A percentile compares a stretch with the other conserved stretches of the same genome.
Evolutionary conservation across 2,329 filamentous ascomycete genomes (phyloP).

Genomic region (Fusarium sp.): DNA sequence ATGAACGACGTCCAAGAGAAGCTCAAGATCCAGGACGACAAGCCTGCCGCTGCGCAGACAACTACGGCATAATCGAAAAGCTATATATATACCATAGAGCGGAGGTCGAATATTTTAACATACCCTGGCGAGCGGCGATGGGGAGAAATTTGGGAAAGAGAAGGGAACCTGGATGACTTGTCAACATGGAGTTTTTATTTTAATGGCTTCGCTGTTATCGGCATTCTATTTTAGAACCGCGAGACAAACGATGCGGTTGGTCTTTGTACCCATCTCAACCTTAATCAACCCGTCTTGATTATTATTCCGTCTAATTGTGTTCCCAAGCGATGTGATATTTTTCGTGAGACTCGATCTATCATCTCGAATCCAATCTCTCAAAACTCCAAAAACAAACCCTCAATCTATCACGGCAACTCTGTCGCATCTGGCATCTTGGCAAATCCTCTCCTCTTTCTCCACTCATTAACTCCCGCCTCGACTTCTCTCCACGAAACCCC

Average conservation of each 20-base stretch:
- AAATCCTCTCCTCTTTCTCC: slow-evolving; percentile 77
- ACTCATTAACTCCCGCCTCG: slow-evolving; percentile 82
- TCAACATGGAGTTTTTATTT: slow-evolving; percentile 11
- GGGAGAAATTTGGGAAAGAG: background rate
- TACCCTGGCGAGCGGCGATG: slow-evolving; percentile 20
- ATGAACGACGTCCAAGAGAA: slow-evolving; percentile 48
- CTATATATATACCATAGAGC: slow-evolving; percentile 19
- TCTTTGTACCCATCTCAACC: background rate
- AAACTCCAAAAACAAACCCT: background rate
- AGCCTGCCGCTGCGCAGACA: slow-evolving; percentile 23
- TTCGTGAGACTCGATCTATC: background rate
- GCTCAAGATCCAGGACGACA: slow-evolving; percentile 46
- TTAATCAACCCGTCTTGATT: slow-evolving; percentile 10
- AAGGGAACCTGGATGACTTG: background rate
- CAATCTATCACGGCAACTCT: slow-evolving; percentile 12
- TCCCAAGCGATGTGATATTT: background rate
- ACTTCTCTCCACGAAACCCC: slow-evolving; percentile 82
- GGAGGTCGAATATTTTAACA: slow-evolving; percentile 16
- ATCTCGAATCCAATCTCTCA: background rate
- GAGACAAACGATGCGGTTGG: background rate
- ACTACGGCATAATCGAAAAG: slow-evolving; percentile 15
- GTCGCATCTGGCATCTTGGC: slow-evolving; percentile 16
- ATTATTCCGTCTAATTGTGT: background rate
- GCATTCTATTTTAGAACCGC: slow-evolving; percentile 19
- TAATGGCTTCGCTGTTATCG: slow-evolving; percentile 11